A percentile compares a stretch with the other conserved stretches of the same genome.
These are phyloP conservation scores for Colletotrichum sojae DNA, from an alignment of 2,329 filamentous ascomycete species.

Conservation along the genomic window DNA sequence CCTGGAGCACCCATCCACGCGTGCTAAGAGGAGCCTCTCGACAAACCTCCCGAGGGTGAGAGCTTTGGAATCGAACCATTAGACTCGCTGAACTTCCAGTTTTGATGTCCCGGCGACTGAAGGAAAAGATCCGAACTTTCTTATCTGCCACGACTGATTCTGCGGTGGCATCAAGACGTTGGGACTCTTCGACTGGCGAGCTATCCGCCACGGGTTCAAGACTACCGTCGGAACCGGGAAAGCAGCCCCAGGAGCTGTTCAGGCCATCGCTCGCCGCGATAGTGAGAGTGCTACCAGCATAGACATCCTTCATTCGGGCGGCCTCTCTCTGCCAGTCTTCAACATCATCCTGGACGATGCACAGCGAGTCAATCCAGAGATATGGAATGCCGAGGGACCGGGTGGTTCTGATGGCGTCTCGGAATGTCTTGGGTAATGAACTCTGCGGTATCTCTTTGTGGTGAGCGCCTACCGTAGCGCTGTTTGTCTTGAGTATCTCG, in stretches of 20 bases:
- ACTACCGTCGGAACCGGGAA: not conserved
- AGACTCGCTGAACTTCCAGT: not conserved
- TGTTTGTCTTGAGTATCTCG: not conserved
- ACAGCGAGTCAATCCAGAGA: constrained; percentile 1
- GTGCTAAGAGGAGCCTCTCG: not conserved
- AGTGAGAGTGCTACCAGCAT: not conserved
- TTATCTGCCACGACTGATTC: not conserved
- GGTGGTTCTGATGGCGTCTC: not conserved
- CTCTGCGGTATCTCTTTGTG: not conserved
- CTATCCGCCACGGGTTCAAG: not conserved
- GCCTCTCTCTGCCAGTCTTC: constrained; percentile 19
- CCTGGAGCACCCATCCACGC: constrained; percentile 11
- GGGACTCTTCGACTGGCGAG: not conserved
- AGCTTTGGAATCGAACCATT: not conserved
- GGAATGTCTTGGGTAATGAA: constrained; percentile 4
- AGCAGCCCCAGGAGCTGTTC: not conserved
- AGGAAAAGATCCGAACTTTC: not conserved
- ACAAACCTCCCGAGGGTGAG: not conserved
- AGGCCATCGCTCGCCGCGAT: not conserved
- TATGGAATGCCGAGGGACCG: not conserved
- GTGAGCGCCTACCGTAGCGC: not conserved
- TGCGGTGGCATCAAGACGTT: not conserved
- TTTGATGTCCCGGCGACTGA: rapidly evolving
- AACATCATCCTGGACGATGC: constrained; percentile 21
- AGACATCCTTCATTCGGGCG: constrained; percentile 5